A percentile compares a stretch with the other conserved stretches of the same genome.
phyloP scores from a whole-genome alignment of 257 asterid genomes.

The Solanum clarkiae region DNA sequence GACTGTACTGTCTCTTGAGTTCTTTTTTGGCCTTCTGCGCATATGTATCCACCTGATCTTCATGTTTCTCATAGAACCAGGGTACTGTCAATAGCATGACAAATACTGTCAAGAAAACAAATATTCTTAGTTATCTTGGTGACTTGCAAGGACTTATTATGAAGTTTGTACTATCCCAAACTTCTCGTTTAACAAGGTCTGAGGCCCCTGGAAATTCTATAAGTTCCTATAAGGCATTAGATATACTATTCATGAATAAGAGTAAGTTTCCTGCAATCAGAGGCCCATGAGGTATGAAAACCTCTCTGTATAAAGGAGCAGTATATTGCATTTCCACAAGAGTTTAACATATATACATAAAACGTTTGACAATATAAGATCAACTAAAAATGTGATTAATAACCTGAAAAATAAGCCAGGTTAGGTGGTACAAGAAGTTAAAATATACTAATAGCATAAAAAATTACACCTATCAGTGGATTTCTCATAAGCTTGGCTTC shows the following conservation, averaged over 20 bases:
- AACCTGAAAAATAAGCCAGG: not conserved
- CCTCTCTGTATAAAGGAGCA: not conserved
- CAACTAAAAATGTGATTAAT: not conserved
- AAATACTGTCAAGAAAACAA: slow-evolving; percentile 23
- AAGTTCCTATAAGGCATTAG: not conserved
- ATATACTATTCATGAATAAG: not conserved
- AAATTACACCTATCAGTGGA: not conserved
- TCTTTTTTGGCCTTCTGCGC: slow-evolving; percentile 64
- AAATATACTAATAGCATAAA: not conserved
- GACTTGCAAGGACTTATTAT: not conserved
- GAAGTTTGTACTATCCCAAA: not conserved
- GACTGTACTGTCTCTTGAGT: slow-evolving; percentile 65
- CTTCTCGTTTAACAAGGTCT: not conserved
- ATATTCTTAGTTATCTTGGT: not conserved
- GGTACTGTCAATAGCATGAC: slow-evolving; percentile 69
- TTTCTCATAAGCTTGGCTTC: not conserved
- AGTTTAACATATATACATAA: not conserved
- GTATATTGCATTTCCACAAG: not conserved
- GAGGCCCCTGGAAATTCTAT: not conserved
- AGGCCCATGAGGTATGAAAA: not conserved
- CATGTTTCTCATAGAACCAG: slow-evolving; percentile 70
- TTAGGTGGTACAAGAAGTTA: not conserved
- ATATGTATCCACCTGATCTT: slow-evolving; percentile 69
- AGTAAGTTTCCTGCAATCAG: not conserved
- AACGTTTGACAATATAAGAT: not conserved